These are phyloP conservation scores for Serendipita sp. DNA, from an alignment of 768 basidiomycete species.

Conservation along the genomic window DNA sequence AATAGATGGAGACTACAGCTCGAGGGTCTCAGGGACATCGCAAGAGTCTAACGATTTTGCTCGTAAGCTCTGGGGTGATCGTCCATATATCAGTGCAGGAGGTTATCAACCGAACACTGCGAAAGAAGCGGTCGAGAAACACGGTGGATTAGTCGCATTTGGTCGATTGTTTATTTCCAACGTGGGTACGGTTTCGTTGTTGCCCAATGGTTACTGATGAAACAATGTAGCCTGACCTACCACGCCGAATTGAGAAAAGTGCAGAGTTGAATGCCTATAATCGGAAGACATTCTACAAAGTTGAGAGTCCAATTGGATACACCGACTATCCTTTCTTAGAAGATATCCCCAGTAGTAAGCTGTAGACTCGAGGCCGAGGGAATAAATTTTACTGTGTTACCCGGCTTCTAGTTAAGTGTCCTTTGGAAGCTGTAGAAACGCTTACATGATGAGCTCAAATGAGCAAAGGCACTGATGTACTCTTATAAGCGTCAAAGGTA, in stretches of 20 bases:
- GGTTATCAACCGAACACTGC: constrained; percentile 29
- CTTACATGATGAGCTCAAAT: no score
- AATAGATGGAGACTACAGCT: neutral
- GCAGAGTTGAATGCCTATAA: constrained; percentile 22
- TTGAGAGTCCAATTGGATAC: constrained; percentile 18
- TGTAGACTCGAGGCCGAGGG: neutral
- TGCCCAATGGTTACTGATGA: neutral
- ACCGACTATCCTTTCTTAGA: constrained; percentile 19
- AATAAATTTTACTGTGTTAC: no score
- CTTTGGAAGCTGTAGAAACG: neutral
- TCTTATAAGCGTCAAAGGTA: no score
- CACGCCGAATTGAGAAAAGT: constrained; percentile 20
- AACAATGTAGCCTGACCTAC: constrained; percentile 27
- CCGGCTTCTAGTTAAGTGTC: neutral
- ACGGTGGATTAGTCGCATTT: constrained; percentile 20
- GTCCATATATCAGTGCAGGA: constrained; percentile 26
- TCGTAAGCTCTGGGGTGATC: constrained; percentile 4
- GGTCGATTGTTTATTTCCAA: constrained; percentile 25
- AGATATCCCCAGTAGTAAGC: neutral
- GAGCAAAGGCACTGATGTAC: no score
- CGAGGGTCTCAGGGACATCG: neutral
- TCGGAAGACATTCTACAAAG: constrained; percentile 25
- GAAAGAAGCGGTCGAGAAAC: constrained; percentile 21
- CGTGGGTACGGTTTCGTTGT: constrained; percentile 16
- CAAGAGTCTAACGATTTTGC: neutral